These are phyloP conservation scores for Posidonia oceanica DNA, from an alignment of 116 monocot genomes.

Conservation along the genomic window DNA sequence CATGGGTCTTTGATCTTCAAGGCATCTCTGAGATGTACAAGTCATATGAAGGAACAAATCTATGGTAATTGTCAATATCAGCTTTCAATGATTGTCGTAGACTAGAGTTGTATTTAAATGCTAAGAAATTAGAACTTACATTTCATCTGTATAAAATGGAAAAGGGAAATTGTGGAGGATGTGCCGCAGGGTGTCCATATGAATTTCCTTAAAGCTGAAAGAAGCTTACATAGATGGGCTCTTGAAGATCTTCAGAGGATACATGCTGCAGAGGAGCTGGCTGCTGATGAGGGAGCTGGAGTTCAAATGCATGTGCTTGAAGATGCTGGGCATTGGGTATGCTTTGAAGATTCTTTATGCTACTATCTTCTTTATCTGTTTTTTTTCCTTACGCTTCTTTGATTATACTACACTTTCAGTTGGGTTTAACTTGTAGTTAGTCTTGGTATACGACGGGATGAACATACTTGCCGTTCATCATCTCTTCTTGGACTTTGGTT, in stretches of 20 bases:
- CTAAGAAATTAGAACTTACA: neutral
- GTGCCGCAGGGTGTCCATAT: conserved; percentile 87
- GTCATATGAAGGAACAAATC: conserved; percentile 83
- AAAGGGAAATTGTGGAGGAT: conserved; percentile 82
- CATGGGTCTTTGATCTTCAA: conserved; percentile 82
- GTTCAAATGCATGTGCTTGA: conserved; percentile 94
- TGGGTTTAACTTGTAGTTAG: too few species aligned
- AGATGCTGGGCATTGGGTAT: conserved; percentile 98
- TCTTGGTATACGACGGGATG: too few species aligned
- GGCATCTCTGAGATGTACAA: conserved; percentile 87
- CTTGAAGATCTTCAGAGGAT: conserved; percentile 88
- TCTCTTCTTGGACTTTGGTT: neutral
- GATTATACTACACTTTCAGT: too few species aligned
- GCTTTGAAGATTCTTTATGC: conserved; percentile 27
- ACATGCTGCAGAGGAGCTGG: conserved; percentile 81
- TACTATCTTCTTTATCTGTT: too few species aligned
- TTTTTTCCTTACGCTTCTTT: too few species aligned
- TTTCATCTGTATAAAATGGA: neutral
- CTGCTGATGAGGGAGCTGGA: conserved; percentile 74
- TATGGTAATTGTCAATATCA: conserved; percentile 40
- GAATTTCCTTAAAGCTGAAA: conserved; percentile 88
- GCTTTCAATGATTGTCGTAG: neutral
- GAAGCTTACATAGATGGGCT: conserved; percentile 95
- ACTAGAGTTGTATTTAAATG: neutral
- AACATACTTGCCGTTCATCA: neutral